phyloP scores from a whole-genome alignment of 768 basidiomycete genomes.

The Tulasnella sp. region DNA sequence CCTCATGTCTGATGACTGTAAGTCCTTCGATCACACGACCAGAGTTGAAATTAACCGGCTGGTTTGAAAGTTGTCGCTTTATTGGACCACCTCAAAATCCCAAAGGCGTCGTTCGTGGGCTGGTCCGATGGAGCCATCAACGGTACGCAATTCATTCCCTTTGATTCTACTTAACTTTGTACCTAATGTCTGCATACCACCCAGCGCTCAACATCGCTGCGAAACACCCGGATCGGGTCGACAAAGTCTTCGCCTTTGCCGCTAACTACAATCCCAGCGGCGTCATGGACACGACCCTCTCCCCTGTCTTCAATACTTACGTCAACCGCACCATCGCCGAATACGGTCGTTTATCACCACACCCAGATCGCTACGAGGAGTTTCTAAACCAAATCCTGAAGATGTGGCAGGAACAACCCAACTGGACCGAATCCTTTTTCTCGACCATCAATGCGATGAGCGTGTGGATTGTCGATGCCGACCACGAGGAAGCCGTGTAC shows the following conservation, averaged over 20 bases:
- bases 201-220: conserved; percentile 16
- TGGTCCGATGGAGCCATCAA: conserved; percentile 25
- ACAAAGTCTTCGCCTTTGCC: conserved; percentile 27
- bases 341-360: neutral
- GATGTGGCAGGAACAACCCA: conserved; percentile 22
- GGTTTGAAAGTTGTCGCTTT: neutral
- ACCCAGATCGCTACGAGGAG: conserved; percentile 18
- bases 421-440: conserved; percentile 25
- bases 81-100: neutral
- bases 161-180: neutral
- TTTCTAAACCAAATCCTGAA: neutral
- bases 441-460: neutral
- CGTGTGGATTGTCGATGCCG: conserved; percentile 18
- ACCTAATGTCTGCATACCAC: neutral
- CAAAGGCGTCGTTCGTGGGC: conserved; percentile 21
- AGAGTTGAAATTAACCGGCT: neutral
- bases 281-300: conserved; percentile 23
- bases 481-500: conserved; percentile 25
- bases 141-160: neutral
- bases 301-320: conserved; percentile 8
- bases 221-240: conserved; percentile 6
- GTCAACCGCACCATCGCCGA: conserved; percentile 23
- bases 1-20: conserved; percentile 22
- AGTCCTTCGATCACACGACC: neutral
- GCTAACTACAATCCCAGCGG: conserved; percentile 29